Evolutionary conservation across 2,329 filamentous ascomycete species (phyloP).

Genomic region (Sporothrix variecibatus): DNA sequence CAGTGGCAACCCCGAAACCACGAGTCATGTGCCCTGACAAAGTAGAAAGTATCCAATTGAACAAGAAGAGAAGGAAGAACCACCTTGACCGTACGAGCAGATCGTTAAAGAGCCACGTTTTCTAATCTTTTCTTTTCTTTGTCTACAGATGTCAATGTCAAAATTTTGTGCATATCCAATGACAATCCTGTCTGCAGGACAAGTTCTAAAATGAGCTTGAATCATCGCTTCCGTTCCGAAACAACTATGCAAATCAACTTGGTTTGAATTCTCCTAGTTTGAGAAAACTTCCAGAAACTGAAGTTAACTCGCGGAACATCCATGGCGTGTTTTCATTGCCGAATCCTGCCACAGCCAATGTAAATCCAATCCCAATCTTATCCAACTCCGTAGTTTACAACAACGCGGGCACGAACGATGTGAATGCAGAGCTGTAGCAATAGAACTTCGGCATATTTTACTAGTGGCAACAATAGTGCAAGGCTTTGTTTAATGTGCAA

Average conservation of each 20-base stretch:
- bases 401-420: neutral
- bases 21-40: neutral
- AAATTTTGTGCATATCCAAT: neutral
- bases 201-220: neutral
- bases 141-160: no score
- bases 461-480: neutral
- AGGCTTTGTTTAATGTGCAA: no score
- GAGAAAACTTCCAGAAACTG: neutral
- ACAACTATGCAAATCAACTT: neutral
- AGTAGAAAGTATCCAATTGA: neutral
- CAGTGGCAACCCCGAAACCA: neutral
- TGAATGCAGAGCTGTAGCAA: neutral
- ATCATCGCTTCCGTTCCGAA: neutral
- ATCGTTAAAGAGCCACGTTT: no score
- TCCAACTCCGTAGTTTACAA: neutral
- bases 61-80: no score
- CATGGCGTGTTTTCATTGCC: neutral
- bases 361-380: no score
- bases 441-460: neutral
- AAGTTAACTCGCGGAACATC: neutral
- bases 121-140: no score
- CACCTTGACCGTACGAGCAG: no score
- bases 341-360: neutral
- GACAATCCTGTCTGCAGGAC: neutral
- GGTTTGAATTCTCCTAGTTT: neutral